phyloP scores from a whole-genome alignment of 345 rosid species.

The Geranium brycei region DNA sequence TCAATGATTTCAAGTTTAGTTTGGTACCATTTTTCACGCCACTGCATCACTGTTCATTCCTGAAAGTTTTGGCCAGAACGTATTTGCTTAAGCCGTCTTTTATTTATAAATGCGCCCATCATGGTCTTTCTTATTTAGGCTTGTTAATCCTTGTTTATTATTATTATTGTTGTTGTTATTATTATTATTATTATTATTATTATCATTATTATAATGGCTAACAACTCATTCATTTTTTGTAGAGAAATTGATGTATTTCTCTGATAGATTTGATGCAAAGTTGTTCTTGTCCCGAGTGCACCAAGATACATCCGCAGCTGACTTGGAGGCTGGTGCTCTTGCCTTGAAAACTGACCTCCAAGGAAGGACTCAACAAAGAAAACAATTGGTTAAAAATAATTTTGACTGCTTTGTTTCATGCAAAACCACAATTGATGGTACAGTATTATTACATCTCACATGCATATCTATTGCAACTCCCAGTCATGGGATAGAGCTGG shows the following conservation, averaged over 20 bases:
- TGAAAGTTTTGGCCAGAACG: not conserved
- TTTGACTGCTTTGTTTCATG: constrained; percentile 99
- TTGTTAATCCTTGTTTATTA: not conserved
- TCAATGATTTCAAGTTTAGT: not conserved
- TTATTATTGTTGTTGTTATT: not conserved
- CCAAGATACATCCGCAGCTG: constrained; percentile 68
- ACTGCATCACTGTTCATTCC: not conserved
- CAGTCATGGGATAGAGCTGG: not conserved
- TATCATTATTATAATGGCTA: not conserved
- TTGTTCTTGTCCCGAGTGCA: constrained; percentile 83
- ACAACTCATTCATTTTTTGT: constrained; percentile 21
- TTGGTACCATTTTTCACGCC: not conserved
- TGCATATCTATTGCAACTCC: constrained; percentile 6
- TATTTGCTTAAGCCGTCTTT: not conserved
- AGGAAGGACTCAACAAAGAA: constrained; percentile 84
- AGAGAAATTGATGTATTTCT: constrained; percentile 85
- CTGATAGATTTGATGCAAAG: constrained; percentile 84
- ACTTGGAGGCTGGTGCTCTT: constrained; percentile 87
- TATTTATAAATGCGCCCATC: not conserved
- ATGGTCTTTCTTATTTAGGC: not conserved
- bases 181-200: not conserved
- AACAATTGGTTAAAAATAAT: constrained; percentile 91
- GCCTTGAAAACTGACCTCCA: constrained; percentile 85
- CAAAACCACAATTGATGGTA: constrained; percentile 98
- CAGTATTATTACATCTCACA: constrained; percentile 11